Conservation (phyloP, 192 early-diverging fungal species). For the Dimargaris xerosporica region DNA sequence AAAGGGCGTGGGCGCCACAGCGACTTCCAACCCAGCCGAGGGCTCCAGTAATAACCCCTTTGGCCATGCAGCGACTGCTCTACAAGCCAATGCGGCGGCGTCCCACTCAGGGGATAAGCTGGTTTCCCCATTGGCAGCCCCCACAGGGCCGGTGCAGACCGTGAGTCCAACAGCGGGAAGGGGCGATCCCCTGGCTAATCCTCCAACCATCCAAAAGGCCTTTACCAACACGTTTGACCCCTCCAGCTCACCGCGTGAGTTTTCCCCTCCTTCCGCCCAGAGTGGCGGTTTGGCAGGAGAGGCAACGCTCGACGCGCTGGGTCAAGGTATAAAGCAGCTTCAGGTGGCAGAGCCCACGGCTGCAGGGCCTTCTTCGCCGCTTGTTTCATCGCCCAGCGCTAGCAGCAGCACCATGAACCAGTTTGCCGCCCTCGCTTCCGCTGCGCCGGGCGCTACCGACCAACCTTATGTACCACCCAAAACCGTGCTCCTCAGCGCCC, state of each 20-base stretch:
- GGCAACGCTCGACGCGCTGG: background rate
- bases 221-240: slow-evolving; percentile 10
- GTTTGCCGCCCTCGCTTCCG: background rate
- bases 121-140: background rate
- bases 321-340: background rate
- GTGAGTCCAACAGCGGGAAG: too few relatives aligned
- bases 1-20: background rate
- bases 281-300: background rate
- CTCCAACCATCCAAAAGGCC: background rate
- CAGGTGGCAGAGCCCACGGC: background rate
- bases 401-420: background rate
- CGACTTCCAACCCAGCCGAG: background rate
- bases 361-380: background rate
- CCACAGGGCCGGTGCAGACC: background rate
- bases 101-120: background rate
- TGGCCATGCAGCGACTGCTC: background rate
- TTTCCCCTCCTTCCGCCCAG: too few relatives aligned
- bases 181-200: background rate
- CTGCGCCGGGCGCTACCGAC: background rate
- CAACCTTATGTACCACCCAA: slow-evolving; percentile 25
- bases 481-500: slow-evolving; percentile 26
- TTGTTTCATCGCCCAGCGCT: background rate
- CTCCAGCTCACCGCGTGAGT: too few relatives aligned
- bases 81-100: background rate
- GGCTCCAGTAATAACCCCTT: background rate